These are phyloP conservation scores for Trypanosoma conorhini DNA, from an alignment of 208 protist genomes.

Conservation along the genomic window DNA sequence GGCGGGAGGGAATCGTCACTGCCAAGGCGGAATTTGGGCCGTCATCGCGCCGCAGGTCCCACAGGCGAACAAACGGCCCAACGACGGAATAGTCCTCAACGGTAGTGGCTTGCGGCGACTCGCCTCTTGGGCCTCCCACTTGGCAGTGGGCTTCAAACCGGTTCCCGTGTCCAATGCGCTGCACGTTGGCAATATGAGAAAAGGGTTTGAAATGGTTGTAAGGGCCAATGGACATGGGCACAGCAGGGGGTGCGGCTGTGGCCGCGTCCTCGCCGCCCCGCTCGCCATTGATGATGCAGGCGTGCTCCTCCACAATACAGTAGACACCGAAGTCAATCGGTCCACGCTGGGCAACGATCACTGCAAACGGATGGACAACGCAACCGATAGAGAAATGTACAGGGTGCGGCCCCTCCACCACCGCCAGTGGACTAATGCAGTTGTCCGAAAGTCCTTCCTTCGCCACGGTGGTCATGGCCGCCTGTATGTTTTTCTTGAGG, in stretches of 20 bases:
- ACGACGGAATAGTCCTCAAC: conserved; percentile 37
- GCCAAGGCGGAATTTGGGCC: neutral
- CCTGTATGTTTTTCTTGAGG: neutral
- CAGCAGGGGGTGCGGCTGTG: neutral
- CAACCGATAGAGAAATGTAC: conserved; percentile 54
- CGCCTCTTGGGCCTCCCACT: conserved; percentile 11
- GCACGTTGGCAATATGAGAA: conserved; percentile 22
- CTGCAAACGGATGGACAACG: conserved; percentile 48
- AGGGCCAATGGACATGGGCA: conserved; percentile 15
- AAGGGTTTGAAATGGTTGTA: conserved; percentile 59
- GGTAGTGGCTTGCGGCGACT: neutral
- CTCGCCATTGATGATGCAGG: conserved; percentile 27
- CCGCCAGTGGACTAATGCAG: conserved; percentile 32
- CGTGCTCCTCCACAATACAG: conserved; percentile 50
- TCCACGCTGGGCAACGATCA: conserved; percentile 31
- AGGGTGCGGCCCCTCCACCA: conserved; percentile 30
- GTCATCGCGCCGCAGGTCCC: neutral
- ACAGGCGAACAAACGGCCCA: conserved; percentile 20
- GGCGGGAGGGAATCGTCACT: neutral
- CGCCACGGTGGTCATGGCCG: neutral
- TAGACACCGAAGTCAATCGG: conserved; percentile 36
- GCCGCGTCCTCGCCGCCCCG: neutral
- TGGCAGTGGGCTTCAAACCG: conserved; percentile 33
- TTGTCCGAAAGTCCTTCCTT: neutral
- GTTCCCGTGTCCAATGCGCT: conserved; percentile 32